A percentile compares a stretch with the other conserved stretches of the same genome.
Evolutionary conservation across 192 early-diverging fungal genomes (phyloP).

Genomic region (Coemansia sp.): DNA sequence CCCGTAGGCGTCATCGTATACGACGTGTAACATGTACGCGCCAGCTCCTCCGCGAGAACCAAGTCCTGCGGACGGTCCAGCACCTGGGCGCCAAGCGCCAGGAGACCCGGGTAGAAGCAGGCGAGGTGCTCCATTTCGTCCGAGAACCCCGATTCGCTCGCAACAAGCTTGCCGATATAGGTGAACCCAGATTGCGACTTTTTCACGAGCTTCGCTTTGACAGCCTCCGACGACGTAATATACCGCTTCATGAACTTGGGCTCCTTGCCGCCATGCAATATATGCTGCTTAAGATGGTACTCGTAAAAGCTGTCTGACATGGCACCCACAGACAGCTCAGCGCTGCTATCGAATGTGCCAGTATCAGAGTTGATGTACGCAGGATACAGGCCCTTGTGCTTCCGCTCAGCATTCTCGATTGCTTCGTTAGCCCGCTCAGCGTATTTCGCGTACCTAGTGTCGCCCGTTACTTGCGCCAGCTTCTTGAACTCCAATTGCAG

Average conservation of each 20-base stretch:
- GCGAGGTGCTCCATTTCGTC: conserved; percentile 93
- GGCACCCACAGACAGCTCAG: conserved; percentile 73
- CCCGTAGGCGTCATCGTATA: conserved; percentile 77
- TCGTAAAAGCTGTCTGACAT: conserved; percentile 93
- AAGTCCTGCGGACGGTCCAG: conserved; percentile 64
- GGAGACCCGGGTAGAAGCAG: conserved; percentile 85
- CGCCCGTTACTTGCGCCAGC: conserved; percentile 71
- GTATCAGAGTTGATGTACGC: conserved; percentile 55
- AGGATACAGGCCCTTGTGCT: conserved; percentile 74
- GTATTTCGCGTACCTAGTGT: conserved; percentile 72
- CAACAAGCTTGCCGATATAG: conserved; percentile 24
- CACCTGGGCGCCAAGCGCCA: conserved; percentile 71
- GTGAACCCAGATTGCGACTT: conserved; percentile 7
- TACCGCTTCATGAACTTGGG: conserved; percentile 69
- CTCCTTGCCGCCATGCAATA: conserved; percentile 68
- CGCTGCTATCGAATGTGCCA: conserved; percentile 16
- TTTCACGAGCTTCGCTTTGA: conserved; percentile 56
- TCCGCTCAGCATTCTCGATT: conserved; percentile 50
- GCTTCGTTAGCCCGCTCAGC: conserved; percentile 63
- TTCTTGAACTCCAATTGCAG: conserved; percentile 89
- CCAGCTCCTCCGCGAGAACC: conserved; percentile 74
- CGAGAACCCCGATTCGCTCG: conserved; percentile 13
- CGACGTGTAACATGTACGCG: conserved; percentile 74
- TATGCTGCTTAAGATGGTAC: conserved; percentile 89
- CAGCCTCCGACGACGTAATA: conserved; percentile 61